Conservation (phyloP, 345 rosid species). For the Bruguiera sexangula region DNA sequence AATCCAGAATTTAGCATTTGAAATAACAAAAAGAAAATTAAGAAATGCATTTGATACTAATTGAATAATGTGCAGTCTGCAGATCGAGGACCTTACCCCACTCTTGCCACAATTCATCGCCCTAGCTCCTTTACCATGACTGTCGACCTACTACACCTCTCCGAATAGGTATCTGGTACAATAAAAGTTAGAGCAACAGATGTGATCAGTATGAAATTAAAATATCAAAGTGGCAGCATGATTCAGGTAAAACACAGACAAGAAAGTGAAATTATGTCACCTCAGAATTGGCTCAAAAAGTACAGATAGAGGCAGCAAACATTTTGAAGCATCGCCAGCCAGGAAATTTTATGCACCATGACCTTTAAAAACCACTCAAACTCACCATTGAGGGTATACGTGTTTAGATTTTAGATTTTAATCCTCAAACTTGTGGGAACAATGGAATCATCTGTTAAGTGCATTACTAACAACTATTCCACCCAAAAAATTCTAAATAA, state of each 20-base stretch:
- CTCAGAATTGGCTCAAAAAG: background rate
- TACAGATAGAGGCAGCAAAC: background rate
- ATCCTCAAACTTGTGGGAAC: background rate
- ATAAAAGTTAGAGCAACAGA: slow-evolving; percentile 7
- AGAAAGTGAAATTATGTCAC: too few species aligned
- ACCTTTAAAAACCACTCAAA: background rate
- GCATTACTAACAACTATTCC: too few species aligned
- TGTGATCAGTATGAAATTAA: background rate
- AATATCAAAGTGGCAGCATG: background rate
- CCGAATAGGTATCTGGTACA: slow-evolving; percentile 69
- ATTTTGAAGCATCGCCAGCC: background rate
- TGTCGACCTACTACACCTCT: slow-evolving; percentile 70
- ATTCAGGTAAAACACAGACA: background rate
- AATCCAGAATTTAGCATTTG: background rate
- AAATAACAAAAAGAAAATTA: background rate
- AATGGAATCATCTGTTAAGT: too few species aligned
- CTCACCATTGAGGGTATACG: background rate
- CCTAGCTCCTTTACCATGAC: slow-evolving; percentile 82
- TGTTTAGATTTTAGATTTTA: background rate
- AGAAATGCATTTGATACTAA: background rate
- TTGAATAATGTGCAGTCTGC: background rate
- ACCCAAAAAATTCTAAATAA: too few species aligned
- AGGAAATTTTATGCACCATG: background rate
- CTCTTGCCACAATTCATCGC: slow-evolving; percentile 25
- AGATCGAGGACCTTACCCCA: slow-evolving; percentile 7